Percentiles rank a stretch among this genome's conserved stretches.
phyloP scores from a whole-genome alignment of 495 filamentous ascomycete genomes.

The Penicillium pancosmium region DNA sequence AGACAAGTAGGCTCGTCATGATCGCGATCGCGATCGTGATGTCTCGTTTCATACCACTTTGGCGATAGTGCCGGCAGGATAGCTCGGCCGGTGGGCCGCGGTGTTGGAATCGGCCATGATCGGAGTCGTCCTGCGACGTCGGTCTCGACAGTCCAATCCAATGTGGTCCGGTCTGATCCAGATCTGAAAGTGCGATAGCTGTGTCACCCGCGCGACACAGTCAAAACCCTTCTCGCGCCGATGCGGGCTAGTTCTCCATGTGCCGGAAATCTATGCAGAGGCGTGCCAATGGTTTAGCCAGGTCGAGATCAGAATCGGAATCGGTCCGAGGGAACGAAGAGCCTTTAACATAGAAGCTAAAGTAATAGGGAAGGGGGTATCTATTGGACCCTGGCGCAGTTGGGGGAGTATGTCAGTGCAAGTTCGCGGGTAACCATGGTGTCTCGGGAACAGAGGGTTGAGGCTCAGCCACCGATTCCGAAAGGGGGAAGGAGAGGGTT shows the following conservation, averaged over 20 bases:
- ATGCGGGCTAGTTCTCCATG: constrained; percentile 33
- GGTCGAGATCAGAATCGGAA: constrained; percentile 23
- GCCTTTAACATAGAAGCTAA: constrained; percentile 15
- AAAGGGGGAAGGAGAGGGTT: neutral
- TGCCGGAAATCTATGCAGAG: constrained; percentile 32
- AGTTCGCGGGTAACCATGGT: constrained; percentile 1
- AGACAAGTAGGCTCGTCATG: constrained; percentile 12
- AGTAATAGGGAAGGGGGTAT: constrained; percentile 2
- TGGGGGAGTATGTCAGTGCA: constrained; percentile 4
- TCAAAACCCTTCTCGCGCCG: constrained; percentile 25
- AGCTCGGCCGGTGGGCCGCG: constrained; percentile 31
- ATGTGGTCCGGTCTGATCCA: too few species aligned
- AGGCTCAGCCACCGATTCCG: neutral
- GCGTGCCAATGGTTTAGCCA: constrained; percentile 18
- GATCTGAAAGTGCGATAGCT: constrained; percentile 24
- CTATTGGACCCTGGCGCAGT: constrained; percentile 4
- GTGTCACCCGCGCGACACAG: constrained; percentile 33
- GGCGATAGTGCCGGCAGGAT: constrained; percentile 46
- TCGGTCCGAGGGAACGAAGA: constrained; percentile 19
- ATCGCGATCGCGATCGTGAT: neutral
- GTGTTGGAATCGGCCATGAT: constrained; percentile 45
- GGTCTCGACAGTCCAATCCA: constrained; percentile 10
- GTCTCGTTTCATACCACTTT: constrained; percentile 41
- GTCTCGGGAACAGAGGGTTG: neutral
- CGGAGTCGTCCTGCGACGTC: constrained; percentile 21